Evolutionary conservation across 192 early-diverging fungal species (phyloP).

Genomic region (Phlyctochytrium planicorne): DNA sequence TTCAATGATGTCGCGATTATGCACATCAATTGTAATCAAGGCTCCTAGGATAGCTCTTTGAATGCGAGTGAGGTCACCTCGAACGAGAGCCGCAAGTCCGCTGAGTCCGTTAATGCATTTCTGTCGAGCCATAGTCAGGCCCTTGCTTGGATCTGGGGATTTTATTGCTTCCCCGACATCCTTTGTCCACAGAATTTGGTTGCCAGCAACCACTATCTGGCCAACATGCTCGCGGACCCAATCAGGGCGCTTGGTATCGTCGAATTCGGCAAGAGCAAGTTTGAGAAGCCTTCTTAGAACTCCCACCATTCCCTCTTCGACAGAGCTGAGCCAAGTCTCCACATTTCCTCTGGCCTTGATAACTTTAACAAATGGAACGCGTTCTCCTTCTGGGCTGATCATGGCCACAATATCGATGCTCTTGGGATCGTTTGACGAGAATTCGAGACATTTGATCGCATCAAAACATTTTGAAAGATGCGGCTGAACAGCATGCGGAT

Average conservation of each 20-base stretch:
- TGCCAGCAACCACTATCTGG: constrained; percentile 57
- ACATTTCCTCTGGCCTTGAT: constrained; percentile 67
- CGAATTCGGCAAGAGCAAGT: constrained; percentile 53
- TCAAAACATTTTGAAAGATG: constrained; percentile 65
- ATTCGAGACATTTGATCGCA: constrained; percentile 60
- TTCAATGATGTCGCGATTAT: constrained; percentile 59
- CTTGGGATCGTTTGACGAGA: constrained; percentile 54
- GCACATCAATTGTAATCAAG: constrained; percentile 62
- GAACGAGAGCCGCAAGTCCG: constrained; percentile 53
- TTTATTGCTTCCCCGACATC: constrained; percentile 55
- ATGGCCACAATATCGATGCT: constrained; percentile 59
- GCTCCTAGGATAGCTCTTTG: constrained; percentile 59
- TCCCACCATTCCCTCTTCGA: constrained; percentile 61
- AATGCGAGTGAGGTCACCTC: constrained; percentile 58
- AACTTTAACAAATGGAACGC: constrained; percentile 54
- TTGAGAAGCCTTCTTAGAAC: constrained; percentile 52
- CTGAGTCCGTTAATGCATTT: constrained; percentile 46
- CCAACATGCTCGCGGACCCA: constrained; percentile 63
- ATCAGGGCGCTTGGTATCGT: constrained; percentile 44
- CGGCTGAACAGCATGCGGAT: constrained; percentile 64
- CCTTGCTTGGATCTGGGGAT: constrained; percentile 37
- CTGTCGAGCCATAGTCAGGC: constrained; percentile 39
- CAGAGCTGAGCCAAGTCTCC: constrained; percentile 62
- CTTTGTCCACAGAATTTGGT: constrained; percentile 55
- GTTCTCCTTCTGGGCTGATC: constrained; percentile 58